Evolutionary conservation across 345 rosid genomes (phyloP).

Genomic region (Brassica nigra): DNA sequence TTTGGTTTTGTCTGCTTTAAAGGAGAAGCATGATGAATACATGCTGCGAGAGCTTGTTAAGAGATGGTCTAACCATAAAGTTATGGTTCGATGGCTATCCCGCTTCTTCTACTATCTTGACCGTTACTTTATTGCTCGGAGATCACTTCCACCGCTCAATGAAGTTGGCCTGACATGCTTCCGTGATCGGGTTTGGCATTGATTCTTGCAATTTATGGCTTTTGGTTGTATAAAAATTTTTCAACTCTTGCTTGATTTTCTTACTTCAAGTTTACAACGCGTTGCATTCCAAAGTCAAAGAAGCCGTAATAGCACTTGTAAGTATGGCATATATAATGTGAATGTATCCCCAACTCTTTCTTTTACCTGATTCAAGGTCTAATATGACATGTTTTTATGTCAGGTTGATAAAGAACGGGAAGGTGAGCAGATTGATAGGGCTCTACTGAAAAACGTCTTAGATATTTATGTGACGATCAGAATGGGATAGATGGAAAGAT

Average conservation of each 20-base stretch:
- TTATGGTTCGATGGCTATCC: conserved; percentile 85
- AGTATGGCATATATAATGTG: conserved; percentile 29
- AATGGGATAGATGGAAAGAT: conserved; percentile 66
- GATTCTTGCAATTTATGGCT: background rate
- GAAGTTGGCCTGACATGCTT: conserved; percentile 89
- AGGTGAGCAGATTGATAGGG: conserved; percentile 82
- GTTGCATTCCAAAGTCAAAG: conserved; percentile 57
- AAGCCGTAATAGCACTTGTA: conserved; percentile 73
- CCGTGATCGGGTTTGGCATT: conserved; percentile 66
- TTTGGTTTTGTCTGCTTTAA: conserved; percentile 68
- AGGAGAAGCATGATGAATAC: conserved; percentile 81
- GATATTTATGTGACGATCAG: conserved; percentile 87
- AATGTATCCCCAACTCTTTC: background rate
- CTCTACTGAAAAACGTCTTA: conserved; percentile 73
- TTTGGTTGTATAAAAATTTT: background rate
- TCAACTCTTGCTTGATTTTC: background rate
- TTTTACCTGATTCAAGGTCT: conserved; percentile 4
- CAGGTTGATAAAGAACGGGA: conserved; percentile 92
- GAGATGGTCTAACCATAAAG: conserved; percentile 87
- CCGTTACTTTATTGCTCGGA: conserved; percentile 78
- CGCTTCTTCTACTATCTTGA: conserved; percentile 88
- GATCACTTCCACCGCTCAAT: conserved; percentile 70
- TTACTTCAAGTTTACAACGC: conserved; percentile 59
- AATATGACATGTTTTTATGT: background rate
- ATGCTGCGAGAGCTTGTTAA: conserved; percentile 80